phyloP scores from a whole-genome alignment of 78 protist genomes.

The Carpediemonas membranifera region DNA sequence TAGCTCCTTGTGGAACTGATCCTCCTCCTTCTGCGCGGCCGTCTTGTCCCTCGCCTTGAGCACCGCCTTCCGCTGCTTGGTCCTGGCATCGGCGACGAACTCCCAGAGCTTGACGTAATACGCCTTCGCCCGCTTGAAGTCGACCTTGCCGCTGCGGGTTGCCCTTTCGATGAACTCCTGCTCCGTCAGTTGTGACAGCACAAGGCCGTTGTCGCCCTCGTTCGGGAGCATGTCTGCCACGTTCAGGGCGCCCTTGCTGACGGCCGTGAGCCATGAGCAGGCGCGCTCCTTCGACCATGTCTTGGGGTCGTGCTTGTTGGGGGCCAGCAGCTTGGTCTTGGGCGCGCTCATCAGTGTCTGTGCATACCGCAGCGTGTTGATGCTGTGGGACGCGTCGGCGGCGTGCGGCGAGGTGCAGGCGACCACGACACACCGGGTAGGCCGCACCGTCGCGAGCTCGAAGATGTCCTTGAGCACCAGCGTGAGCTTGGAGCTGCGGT shows the following conservation, averaged over 20 bases:
- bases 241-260: neutral
- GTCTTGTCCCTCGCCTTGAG: no score
- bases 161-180: neutral
- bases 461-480: conserved; percentile 20
- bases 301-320: neutral
- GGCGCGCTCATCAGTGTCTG: neutral
- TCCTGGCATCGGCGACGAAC: neutral
- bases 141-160: neutral
- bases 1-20: no score
- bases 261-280: neutral
- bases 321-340: neutral
- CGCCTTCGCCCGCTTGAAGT: neutral
- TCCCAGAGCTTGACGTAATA: neutral
- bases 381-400: conserved; percentile 12
- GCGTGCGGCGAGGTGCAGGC: conserved; percentile 7
- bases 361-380: conserved; percentile 16
- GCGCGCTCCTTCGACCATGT: neutral
- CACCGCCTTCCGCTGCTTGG: neutral
- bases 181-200: neutral
- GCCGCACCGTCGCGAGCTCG: conserved; percentile 6
- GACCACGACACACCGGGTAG: neutral
- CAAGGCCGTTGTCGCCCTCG: neutral
- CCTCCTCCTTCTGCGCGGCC: no score
- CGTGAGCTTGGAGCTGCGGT: conserved; percentile 12
- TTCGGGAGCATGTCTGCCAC: neutral